Conservation (phyloP, 768 basidiomycete genomes). For the Tremella yokohamensis region DNA sequence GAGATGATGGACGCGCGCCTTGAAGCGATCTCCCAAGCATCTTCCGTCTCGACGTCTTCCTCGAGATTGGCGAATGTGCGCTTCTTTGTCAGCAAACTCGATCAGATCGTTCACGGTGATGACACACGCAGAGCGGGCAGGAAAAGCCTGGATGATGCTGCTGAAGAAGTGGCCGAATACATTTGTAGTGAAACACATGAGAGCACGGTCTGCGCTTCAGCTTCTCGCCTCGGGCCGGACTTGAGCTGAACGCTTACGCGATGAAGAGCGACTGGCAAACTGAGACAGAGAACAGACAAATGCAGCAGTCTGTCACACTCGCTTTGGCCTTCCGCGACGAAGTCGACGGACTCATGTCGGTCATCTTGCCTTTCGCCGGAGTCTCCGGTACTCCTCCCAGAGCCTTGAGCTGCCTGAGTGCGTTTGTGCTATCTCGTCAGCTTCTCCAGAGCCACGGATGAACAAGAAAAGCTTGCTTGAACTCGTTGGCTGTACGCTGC, state of each 20-base stretch:
- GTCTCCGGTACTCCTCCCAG: slow-evolving; percentile 47
- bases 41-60: slow-evolving; percentile 82
- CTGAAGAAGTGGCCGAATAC: slow-evolving; percentile 84
- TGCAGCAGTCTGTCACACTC: slow-evolving; percentile 72
- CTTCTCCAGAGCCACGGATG: neutral
- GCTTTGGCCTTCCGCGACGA: slow-evolving; percentile 40
- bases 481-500: slow-evolving; percentile 82
- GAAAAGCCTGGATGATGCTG: slow-evolving; percentile 89
- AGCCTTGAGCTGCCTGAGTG: slow-evolving; percentile 69
- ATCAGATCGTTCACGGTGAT: neutral
- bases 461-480: slow-evolving; percentile 63
- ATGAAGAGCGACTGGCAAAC: slow-evolving; percentile 96
- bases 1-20: slow-evolving; percentile 37
- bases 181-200: slow-evolving; percentile 78
- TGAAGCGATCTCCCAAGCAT: slow-evolving; percentile 49
- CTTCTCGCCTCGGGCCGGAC: neutral
- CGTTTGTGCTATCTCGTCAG: slow-evolving; percentile 53
- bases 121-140: slow-evolving; percentile 74
- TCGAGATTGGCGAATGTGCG: slow-evolving; percentile 92
- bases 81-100: slow-evolving; percentile 21
- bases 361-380: slow-evolving; percentile 13
- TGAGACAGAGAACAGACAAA: slow-evolving; percentile 85
- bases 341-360: slow-evolving; percentile 14
- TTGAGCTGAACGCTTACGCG: slow-evolving; percentile 53
- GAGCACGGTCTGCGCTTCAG: slow-evolving; percentile 65